Base-by-base conservation (phyloP, 2,329 filamentous ascomycete genomes). In the Drechslerella coelobrocha region DNA sequence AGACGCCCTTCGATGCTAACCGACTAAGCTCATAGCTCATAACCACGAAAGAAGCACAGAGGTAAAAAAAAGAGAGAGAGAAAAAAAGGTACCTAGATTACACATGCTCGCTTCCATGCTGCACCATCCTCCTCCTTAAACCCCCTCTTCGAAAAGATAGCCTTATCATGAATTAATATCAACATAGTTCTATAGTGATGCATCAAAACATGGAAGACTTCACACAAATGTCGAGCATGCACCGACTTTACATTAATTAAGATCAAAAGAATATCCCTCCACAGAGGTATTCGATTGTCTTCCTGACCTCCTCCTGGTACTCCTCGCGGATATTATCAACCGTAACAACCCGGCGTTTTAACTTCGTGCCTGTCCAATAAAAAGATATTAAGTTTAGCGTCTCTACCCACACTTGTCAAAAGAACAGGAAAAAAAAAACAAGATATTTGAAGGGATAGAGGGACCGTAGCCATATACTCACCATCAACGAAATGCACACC, bases 241-340 rank as follows among this genome's bases (percentile, higher is more conserved):
- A n/a, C n/a, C n/a, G n/a, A n/a, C n/a, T n/a, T n/a, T n/a, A n/a
- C n/a, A n/a, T n/a, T n/a, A n/a, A n/a, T n/a, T n/a, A 4, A 51
- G 2, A 14, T 19, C 39, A 71, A 48, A 63, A 71, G 48, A 59
- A 71, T n/a, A 71, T 60, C 97, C 92, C 57, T 90, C 89, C 56
- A 89, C 90, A 74, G 94, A 89, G 52, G 61, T 71, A 71, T 34
- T 71, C 66, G 12, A 55, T 50, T 9, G 66, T 63, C 73, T 91
- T 85, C 79, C 99, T 94, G 76, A 99, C 81, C 79, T 97, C 92
- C 23, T 85, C 86, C 80, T 96, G 90, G 78, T 97, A 99, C 78
- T 93, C 89, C 79, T 89, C 91, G 76, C 92, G 85, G 56, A 97
- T 82, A 78, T 96, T 92, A 27, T 89, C 89, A 60, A 99, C 81